These are phyloP conservation scores for Hyparrhenia diplandra DNA, from an alignment of 176 grass and related monocot species.

Conservation along the genomic window DNA sequence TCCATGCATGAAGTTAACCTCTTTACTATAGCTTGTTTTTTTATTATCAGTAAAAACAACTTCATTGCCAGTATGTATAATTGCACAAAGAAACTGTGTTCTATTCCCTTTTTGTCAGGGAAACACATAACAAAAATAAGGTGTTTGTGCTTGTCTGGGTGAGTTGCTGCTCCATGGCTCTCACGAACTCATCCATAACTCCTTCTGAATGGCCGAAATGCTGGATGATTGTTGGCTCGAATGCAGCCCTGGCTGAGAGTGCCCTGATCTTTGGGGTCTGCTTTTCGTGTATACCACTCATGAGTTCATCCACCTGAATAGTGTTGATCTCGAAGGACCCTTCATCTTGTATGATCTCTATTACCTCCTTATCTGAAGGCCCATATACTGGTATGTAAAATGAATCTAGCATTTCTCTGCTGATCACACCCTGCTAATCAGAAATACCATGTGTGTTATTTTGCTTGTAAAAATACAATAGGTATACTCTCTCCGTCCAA, in stretches of 20 bases:
- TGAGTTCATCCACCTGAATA: background rate
- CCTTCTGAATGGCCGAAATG: background rate
- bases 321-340: slow-evolving; percentile 1
- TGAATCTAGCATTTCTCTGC: background rate
- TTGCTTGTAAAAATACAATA: background rate
- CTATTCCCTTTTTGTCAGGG: background rate
- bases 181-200: background rate
- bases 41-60: slow-evolving; percentile 24
- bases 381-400: slow-evolving; percentile 22
- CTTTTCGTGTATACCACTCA: background rate
- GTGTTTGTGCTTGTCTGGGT: background rate
- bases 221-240: background rate
- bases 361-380: background rate
- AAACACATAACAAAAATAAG: background rate
- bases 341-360: slow-evolving; percentile 4
- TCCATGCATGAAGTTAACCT: slow-evolving; percentile 36
- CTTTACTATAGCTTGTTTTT: slow-evolving; percentile 20
- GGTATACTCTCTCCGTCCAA: background rate
- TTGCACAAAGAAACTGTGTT: background rate
- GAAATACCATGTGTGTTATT: no score
- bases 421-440: background rate
- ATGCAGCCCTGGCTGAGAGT: background rate
- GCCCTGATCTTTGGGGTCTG: background rate
- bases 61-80: background rate
- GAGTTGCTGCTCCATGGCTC: background rate